These are phyloP conservation scores for Epichloe elymi DNA, from an alignment of 2,329 filamentous ascomycete genomes.

Conservation along the genomic window DNA sequence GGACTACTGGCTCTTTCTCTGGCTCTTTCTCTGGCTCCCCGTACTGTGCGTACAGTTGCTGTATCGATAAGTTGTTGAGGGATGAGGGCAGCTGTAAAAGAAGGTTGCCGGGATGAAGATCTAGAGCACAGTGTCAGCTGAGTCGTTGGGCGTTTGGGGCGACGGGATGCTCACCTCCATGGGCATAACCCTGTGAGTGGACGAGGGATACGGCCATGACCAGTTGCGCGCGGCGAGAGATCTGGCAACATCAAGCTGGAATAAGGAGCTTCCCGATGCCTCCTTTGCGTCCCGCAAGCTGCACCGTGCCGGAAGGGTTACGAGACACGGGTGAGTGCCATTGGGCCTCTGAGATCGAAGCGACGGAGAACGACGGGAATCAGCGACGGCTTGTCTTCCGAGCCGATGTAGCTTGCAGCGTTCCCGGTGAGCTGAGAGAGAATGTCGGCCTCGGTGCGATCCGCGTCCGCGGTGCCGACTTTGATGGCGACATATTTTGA, in stretches of 20 bases:
- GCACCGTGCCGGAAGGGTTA: slow-evolving; percentile 14
- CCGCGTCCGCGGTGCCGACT: slow-evolving; percentile 15
- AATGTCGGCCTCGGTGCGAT: slow-evolving; percentile 11
- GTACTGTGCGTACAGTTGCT: slow-evolving; percentile 15
- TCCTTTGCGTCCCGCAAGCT: slow-evolving; percentile 13
- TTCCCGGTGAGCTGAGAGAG: slow-evolving; percentile 8
- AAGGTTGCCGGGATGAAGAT: slow-evolving; percentile 22
- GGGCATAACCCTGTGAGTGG: too few species aligned
- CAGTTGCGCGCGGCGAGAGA: slow-evolving; percentile 10
- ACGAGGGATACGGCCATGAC: slow-evolving; percentile 17
- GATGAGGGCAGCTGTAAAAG: slow-evolving; percentile 16
- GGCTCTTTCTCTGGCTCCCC: slow-evolving; percentile 12
- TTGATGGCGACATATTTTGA: slow-evolving; percentile 21
- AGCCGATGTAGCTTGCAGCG: too few species aligned
- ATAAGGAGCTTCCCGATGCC: slow-evolving; percentile 7
- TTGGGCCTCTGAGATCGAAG: slow-evolving; percentile 6
- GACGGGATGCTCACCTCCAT: slow-evolving; percentile 11
- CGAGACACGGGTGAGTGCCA: slow-evolving; percentile 16
- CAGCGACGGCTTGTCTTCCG: not conserved
- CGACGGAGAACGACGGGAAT: slow-evolving; percentile 12
- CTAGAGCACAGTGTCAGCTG: slow-evolving; percentile 6
- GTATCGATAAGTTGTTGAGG: slow-evolving; percentile 11
- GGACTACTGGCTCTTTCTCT: slow-evolving; percentile 10
- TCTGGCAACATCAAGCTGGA: too few species aligned
- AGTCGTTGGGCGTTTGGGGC: not conserved